phyloP scores from a whole-genome alignment of 2,329 filamentous ascomycete genomes.

The Fusarium decemcellulare region DNA sequence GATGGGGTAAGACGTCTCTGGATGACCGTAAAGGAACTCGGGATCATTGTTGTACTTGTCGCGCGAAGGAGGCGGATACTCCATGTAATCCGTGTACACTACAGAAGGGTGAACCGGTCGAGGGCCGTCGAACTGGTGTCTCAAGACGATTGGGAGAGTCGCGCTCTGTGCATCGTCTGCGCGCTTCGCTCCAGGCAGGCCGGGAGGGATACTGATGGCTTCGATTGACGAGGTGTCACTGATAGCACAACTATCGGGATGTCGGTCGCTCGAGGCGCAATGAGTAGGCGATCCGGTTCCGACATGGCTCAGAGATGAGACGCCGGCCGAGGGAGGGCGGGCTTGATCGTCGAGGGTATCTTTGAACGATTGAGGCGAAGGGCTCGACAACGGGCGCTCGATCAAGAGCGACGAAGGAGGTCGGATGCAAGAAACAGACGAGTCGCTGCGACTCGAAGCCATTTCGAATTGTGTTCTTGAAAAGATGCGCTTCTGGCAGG shows the following conservation, averaged over 20 bases:
- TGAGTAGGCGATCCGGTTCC: not conserved
- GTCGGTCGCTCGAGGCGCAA: not conserved
- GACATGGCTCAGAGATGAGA: not conserved
- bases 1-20: conserved; percentile 14
- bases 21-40: conserved; percentile 5
- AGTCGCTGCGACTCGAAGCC: conserved; percentile 12
- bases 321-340: not conserved
- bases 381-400: conserved; percentile 9
- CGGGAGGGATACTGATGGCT: conserved; percentile 27
- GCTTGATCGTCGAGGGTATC: not conserved
- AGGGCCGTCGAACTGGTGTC: conserved; percentile 12
- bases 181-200: not conserved
- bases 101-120: conserved; percentile 15
- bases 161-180: not conserved
- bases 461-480: conserved; percentile 2
- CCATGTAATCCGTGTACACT: conserved; percentile 4
- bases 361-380: not conserved
- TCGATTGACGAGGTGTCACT: conserved; percentile 26
- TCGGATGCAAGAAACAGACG: conserved; percentile 13
- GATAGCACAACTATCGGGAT: conserved; percentile 7
- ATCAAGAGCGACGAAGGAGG: conserved; percentile 38
- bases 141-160: not conserved
- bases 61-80: conserved; percentile 27
- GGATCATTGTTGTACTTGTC: conserved; percentile 20
- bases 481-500: not conserved